Percentiles rank a stretch among this genome's conserved stretches.
These are phyloP conservation scores for Curvularia sp. DNA, from an alignment of 2,329 filamentous ascomycete species.

Conservation along the genomic window DNA sequence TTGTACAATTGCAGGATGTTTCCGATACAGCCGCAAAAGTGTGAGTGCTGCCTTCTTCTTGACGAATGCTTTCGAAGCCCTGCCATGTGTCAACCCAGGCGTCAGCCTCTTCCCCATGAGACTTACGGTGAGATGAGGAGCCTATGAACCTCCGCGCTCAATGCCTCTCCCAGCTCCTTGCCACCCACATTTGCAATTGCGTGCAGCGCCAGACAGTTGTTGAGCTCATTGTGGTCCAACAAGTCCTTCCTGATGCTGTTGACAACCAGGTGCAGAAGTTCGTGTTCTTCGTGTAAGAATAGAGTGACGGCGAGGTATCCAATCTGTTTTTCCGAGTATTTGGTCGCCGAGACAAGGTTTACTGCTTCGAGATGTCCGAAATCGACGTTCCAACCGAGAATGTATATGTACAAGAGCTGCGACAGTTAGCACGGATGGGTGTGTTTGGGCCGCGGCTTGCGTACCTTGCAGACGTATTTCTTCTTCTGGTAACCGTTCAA, in stretches of 20 bases:
- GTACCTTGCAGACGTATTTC: slow-evolving; percentile 98
- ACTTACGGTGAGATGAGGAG: slow-evolving; percentile 92
- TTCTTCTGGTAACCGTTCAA: slow-evolving; percentile 98
- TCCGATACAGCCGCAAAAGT: slow-evolving; percentile 89
- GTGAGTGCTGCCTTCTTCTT: slow-evolving; percentile 99
- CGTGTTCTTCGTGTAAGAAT: slow-evolving; percentile 96
- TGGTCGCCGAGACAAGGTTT: slow-evolving; percentile 93
- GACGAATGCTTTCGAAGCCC: slow-evolving; percentile 91
- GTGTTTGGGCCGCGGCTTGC: background rate
- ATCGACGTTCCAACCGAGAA: slow-evolving; percentile 98
- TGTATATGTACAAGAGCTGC: slow-evolving; percentile 94
- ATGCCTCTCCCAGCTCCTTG: slow-evolving; percentile 94
- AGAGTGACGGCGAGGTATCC: slow-evolving; percentile 97
- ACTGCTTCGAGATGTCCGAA: slow-evolving; percentile 98
- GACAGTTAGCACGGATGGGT: slow-evolving; percentile 14
- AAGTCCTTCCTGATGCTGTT: slow-evolving; percentile 98
- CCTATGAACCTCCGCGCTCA: slow-evolving; percentile 90
- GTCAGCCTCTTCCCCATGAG: background rate
- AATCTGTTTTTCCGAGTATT: slow-evolving; percentile 99
- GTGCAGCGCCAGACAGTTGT: slow-evolving; percentile 95
- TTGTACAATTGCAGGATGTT: slow-evolving; percentile 91
- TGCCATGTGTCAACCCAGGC: slow-evolving; percentile 45
- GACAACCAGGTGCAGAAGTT: slow-evolving; percentile 92
- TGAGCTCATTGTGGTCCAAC: slow-evolving; percentile 92
- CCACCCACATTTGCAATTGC: slow-evolving; percentile 98